phyloP scores from a whole-genome alignment of 495 filamentous ascomycete genomes.

The Cudoniella acicularis region DNA sequence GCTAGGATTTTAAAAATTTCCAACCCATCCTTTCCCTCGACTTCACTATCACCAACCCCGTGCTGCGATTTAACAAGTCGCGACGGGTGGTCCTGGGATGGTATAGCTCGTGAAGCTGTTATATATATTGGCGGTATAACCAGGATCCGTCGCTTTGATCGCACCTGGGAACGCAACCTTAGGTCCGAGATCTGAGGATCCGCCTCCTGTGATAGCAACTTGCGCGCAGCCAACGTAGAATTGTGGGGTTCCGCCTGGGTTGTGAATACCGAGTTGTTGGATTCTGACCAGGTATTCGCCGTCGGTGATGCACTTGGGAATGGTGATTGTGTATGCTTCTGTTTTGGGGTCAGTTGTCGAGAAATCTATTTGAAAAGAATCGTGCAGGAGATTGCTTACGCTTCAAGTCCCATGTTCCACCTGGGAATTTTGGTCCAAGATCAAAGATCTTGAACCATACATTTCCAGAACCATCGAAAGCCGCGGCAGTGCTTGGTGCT shows the following conservation, averaged over 20 bases:
- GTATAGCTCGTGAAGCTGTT: constrained; percentile 44
- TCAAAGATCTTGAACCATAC: constrained; percentile 38
- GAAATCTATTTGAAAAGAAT: not conserved
- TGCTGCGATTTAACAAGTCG: not conserved
- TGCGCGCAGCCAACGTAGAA: constrained; percentile 59
- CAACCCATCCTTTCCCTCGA: too few species aligned
- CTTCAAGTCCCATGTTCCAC: constrained; percentile 36
- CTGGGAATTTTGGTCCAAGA: constrained; percentile 15
- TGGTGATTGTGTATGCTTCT: constrained; percentile 46
- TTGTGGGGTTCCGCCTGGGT: constrained; percentile 41
- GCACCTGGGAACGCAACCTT: constrained; percentile 49
- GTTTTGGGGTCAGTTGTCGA: not conserved
- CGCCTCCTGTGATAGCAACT: constrained; percentile 52
- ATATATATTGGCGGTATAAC: constrained; percentile 49
- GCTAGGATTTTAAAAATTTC: too few species aligned
- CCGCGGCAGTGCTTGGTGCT: constrained; percentile 35
- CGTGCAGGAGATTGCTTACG: constrained; percentile 27
- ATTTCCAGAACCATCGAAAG: constrained; percentile 46
- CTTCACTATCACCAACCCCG: too few species aligned
- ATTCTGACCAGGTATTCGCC: constrained; percentile 60
- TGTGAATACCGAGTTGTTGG: constrained; percentile 57
- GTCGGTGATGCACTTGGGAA: constrained; percentile 49
- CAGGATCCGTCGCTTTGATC: constrained; percentile 53
- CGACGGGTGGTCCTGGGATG: constrained; percentile 40
- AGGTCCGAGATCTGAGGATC: constrained; percentile 38